Percentiles rank a stretch among this genome's conserved stretches.
phyloP scores from a whole-genome alignment of 306 rosid species.

The Neltuma alba region DNA sequence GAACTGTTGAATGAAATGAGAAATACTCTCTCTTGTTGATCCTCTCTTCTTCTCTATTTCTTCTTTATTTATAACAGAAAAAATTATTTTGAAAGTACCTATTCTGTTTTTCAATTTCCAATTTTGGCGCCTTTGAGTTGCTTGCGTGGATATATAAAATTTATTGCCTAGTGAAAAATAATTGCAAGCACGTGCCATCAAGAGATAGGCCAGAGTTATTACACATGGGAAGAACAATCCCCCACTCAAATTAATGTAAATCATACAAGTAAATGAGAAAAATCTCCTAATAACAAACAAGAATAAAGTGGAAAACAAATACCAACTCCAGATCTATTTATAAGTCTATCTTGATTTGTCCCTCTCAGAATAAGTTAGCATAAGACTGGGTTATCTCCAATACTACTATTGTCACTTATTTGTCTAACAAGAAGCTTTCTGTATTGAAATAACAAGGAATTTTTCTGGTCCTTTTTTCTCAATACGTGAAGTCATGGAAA shows the following conservation, averaged over 20 bases:
- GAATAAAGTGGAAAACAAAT: neutral
- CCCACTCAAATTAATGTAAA: neutral
- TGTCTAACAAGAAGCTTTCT: conserved; percentile 19
- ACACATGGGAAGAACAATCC: neutral
- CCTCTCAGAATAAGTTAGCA: conserved; percentile 14
- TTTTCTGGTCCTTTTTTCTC: too few relatives aligned
- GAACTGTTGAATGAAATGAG: too few relatives aligned
- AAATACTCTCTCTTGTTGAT: too few relatives aligned
- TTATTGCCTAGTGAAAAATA: neutral
- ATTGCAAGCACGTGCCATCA: neutral
- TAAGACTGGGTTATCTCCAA: neutral
- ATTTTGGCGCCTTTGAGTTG: too few relatives aligned
- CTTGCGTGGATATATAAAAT: neutral
- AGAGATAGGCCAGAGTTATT: neutral
- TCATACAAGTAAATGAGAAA: too few relatives aligned
- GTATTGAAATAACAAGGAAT: neutral
- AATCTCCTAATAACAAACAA: too few relatives aligned
- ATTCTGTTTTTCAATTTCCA: too few relatives aligned
- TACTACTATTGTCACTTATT: conserved; percentile 16
- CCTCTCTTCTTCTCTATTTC: too few relatives aligned
- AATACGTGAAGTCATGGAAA: too few relatives aligned
- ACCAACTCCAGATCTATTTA: neutral
- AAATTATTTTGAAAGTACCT: too few relatives aligned
- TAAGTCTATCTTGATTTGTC: neutral
- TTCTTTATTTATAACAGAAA: too few relatives aligned